Evolutionary conservation across 2,329 filamentous ascomycete species (phyloP).

Genomic region (Xylaria sp.): DNA sequence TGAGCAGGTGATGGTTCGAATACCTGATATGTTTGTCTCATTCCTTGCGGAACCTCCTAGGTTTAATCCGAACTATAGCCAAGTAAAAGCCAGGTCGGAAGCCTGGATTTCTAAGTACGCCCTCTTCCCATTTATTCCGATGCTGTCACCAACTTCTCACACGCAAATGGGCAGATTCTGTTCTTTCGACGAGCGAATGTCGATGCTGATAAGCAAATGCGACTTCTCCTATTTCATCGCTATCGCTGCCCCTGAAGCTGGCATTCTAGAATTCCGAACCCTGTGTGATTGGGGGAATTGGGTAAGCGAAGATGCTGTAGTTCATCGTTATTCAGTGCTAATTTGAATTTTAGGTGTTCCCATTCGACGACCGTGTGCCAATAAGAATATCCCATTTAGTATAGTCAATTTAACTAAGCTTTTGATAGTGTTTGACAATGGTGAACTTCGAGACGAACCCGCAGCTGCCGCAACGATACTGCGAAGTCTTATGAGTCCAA

Average conservation of each 20-base stretch:
- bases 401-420: background rate
- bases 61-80: conserved; percentile 24
- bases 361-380: conserved; percentile 27
- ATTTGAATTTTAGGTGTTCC: conserved; percentile 21
- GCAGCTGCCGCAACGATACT: conserved; percentile 12
- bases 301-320: background rate
- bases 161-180: conserved; percentile 19
- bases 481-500: conserved; percentile 21
- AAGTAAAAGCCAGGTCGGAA: conserved; percentile 26
- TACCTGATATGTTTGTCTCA: conserved; percentile 30
- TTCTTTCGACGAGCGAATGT: conserved; percentile 25
- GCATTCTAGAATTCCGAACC: conserved; percentile 17
- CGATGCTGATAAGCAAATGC: conserved; percentile 17
- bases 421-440: conserved; percentile 31
- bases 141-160: background rate
- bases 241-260: conserved; percentile 26
- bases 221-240: conserved; percentile 35
- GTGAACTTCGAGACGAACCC: conserved; percentile 28
- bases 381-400: background rate
- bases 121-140: background rate
- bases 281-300: conserved; percentile 32
- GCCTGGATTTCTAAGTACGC: conserved; percentile 30
- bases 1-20: conserved; percentile 18
- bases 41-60: conserved; percentile 28
- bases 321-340: background rate